Base-by-base conservation (phyloP, 148 eudicot species). In the Camellia sinensis region DNA sequence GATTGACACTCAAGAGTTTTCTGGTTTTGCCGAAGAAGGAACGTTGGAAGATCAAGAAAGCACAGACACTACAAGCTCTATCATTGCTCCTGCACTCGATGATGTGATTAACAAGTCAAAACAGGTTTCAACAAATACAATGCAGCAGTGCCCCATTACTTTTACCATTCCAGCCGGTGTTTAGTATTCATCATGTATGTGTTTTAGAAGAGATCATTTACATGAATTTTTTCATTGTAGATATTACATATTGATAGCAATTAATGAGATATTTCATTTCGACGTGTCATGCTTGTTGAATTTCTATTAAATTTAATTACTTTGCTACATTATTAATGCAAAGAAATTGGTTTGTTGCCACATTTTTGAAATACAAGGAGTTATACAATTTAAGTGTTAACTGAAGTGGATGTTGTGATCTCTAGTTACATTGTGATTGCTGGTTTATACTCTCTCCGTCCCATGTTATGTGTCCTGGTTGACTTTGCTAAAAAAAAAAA, bases 141-240 rank as follows among this genome's bases (percentile, higher is more conserved):
- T 68, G 71, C 80, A 59, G 50, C 78, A 70, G 29, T 61, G 60
- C n/a, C 69, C 86, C 3, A 45, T 84, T 63, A 48, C 75, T 67
- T 74, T 83, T 37, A 79, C 82, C 37, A 62, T 86, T 78, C 80
- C 81, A 71, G 84, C 86, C 3, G 86, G 84, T 48, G 74, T 84
- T 40, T 83, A 83, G 86, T 19, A 6, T 65, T 53, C 43, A 17
- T 3, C 72, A 45, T 8, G 18, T 7, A 11, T 18, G 21, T 19
- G 52, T 69, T 18, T 17, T 8, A 50, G 80, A 45, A 9, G 54
- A 18, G 66, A 74, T 56, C 50, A 52, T 50, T 72, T 44, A 40
- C 44, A n/a, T 60, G 19, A 63, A 71, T 71, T 62, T 65, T 69
- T 79, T 59, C 3, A 62, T 63, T 62, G 77, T 46, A 19, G 82